Evolutionary conservation across 2,329 filamentous ascomycete genomes (phyloP).

Genomic region (Exophiala aquamarina): DNA sequence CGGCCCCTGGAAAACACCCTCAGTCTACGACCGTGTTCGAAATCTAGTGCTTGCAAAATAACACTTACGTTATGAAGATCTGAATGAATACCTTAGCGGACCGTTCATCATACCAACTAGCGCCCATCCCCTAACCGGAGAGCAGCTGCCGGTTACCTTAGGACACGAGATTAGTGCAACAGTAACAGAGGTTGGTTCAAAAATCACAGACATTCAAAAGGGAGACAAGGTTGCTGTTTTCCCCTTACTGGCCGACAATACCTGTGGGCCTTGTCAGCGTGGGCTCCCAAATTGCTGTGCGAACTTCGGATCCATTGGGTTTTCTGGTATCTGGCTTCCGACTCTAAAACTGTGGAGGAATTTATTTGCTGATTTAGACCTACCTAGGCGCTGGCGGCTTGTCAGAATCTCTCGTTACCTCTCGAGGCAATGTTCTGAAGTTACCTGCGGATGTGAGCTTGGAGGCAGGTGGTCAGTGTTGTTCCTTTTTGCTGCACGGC

Average conservation of each 20-base stretch:
- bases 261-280: conserved; percentile 1
- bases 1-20: no score
- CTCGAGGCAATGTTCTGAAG: background rate
- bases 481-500: background rate
- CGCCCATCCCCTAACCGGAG: conserved; percentile 53
- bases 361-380: no score
- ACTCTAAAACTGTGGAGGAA: no score
- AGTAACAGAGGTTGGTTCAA: conserved; percentile 32
- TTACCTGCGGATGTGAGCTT: conserved; percentile 1
- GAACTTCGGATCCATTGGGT: conserved; percentile 3
- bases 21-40: no score
- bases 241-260: background rate
- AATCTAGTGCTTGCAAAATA: no score
- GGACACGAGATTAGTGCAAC: conserved; percentile 53
- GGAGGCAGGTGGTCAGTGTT: conserved; percentile 3
- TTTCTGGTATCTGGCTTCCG: no score
- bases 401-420: conserved; percentile 1
- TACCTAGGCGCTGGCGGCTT: conserved; percentile 5
- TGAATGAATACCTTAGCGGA: conserved; percentile 48
- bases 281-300: conserved; percentile 6
- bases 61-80: no score
- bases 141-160: conserved; percentile 50
- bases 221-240: conserved; percentile 4
- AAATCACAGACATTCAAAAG: background rate
- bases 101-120: conserved; percentile 46